phyloP scores from a whole-genome alignment of 208 protist species.

The Crithidia brevicula region DNA sequence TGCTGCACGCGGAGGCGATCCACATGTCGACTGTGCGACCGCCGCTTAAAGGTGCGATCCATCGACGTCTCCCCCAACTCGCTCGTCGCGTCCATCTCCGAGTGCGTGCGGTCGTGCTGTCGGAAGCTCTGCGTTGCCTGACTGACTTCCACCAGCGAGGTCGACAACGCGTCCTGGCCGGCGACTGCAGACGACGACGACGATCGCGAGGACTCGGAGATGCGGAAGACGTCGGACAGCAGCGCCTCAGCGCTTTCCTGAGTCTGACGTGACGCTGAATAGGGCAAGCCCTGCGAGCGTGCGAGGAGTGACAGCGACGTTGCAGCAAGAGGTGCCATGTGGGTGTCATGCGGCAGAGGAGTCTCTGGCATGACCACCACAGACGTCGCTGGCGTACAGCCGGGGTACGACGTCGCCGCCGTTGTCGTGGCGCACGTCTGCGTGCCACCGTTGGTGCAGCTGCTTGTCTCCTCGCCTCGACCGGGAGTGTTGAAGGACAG shows the following conservation, averaged over 20 bases:
- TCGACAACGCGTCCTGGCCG: conserved; percentile 35
- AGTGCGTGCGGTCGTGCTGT: conserved; percentile 37
- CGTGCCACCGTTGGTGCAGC: not conserved
- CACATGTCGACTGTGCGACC: conserved; percentile 7
- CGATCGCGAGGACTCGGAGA: conserved; percentile 19
- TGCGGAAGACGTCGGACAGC: conserved; percentile 19
- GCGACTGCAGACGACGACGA: conserved; percentile 8
- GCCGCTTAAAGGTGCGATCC: conserved; percentile 24
- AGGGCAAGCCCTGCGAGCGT: no score
- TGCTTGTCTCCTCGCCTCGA: no score
- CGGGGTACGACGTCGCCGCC: not conserved
- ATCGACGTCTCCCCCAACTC: conserved; percentile 50
- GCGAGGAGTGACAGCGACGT: not conserved
- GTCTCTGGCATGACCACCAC: not conserved
- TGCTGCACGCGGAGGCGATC: conserved; percentile 43
- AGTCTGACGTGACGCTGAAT: no score
- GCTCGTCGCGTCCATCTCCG: conserved; percentile 51
- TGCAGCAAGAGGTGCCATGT: not conserved
- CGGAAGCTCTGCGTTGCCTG: conserved; percentile 55
- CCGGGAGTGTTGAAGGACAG: no score
- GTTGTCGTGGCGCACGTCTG: conserved; percentile 10
- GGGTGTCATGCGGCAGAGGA: not conserved
- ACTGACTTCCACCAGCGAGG: conserved; percentile 66
- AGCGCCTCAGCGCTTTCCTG: not conserved
- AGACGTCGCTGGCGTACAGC: not conserved